A percentile compares a stretch with the other conserved stretches of the same genome.
These are phyloP conservation scores for Ambrosiella beaveri DNA, from an alignment of 2,329 filamentous ascomycete species.

Conservation along the genomic window DNA sequence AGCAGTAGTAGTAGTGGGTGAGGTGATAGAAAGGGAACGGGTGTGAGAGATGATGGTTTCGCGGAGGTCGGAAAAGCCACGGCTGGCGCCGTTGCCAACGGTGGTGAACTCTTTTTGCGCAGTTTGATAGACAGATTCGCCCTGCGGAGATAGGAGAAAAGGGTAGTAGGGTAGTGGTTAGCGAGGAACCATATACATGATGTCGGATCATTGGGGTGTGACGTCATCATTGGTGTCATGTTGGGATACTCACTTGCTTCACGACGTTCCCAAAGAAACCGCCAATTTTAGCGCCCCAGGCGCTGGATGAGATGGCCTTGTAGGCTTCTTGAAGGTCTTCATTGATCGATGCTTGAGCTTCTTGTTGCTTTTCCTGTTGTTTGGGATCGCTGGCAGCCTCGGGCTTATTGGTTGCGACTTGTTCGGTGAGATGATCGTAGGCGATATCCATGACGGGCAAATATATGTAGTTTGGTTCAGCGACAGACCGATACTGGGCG, in stretches of 20 bases:
- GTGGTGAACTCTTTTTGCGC: slow-evolving; percentile 69
- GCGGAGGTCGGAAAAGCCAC: slow-evolving; percentile 57
- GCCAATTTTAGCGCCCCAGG: slow-evolving; percentile 78
- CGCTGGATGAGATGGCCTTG: slow-evolving; percentile 76
- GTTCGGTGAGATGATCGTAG: slow-evolving; percentile 91
- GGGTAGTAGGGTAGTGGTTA: neutral
- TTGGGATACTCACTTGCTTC: slow-evolving; percentile 52
- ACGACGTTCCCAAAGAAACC: slow-evolving; percentile 83
- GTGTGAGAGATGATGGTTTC: slow-evolving; percentile 55
- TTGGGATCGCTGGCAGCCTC: slow-evolving; percentile 17
- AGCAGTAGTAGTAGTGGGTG: slow-evolving; percentile 16
- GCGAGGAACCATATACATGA: neutral
- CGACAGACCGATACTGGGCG: neutral
- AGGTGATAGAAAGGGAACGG: slow-evolving; percentile 50
- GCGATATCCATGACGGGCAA: slow-evolving; percentile 64
- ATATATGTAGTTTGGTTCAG: neutral
- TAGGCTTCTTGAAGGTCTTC: slow-evolving; percentile 88
- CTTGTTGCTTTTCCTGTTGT: slow-evolving; percentile 21
- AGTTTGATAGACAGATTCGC: slow-evolving; percentile 68
- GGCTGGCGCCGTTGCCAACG: slow-evolving; percentile 64
- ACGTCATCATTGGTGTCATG: neutral
- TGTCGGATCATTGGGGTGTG: neutral
- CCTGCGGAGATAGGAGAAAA: slow-evolving; percentile 26
- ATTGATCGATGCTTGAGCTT: slow-evolving; percentile 45
- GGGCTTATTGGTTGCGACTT: slow-evolving; percentile 46